Conservation (phyloP, 2,329 filamentous ascomycete genomes). For the Paramyrothecium sp. region DNA sequence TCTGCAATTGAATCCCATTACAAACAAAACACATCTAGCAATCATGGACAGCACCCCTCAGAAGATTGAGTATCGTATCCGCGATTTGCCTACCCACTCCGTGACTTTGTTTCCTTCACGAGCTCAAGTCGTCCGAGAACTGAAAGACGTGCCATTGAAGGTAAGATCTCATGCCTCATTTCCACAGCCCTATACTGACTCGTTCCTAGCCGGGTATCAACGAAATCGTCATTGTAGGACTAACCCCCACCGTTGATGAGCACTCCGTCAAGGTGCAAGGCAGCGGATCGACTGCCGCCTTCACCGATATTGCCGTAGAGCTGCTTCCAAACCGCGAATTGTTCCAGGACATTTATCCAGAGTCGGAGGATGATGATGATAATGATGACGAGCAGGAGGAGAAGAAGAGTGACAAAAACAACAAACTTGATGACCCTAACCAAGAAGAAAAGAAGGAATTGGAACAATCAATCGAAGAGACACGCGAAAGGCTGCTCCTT, state of each 20-base stretch:
- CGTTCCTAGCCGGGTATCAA: background rate
- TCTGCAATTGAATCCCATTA: too few relatives aligned
- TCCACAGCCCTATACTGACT: background rate
- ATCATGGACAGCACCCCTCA: too few relatives aligned
- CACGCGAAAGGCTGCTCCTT: background rate
- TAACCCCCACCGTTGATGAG: background rate
- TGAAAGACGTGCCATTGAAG: background rate
- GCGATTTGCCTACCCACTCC: background rate
- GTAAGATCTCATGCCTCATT: background rate
- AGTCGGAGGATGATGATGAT: background rate
- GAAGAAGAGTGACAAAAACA: background rate
- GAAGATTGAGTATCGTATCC: background rate
- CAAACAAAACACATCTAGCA: too few relatives aligned
- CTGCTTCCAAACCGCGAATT: background rate
- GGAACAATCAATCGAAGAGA: background rate
- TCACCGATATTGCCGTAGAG: background rate
- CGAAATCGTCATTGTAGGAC: background rate
- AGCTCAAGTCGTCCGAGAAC: background rate
- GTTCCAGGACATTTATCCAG: background rate
- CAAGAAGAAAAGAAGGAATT: background rate
- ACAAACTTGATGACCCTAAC: background rate
- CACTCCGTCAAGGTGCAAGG: background rate
- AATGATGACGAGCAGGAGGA: background rate
- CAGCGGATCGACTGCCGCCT: background rate
- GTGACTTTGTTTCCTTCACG: background rate